Percentiles rank a stretch among this genome's conserved stretches.
Evolutionary conservation across 495 filamentous ascomycete genomes (phyloP).

Genomic region (Aspergillus haitiensis): DNA sequence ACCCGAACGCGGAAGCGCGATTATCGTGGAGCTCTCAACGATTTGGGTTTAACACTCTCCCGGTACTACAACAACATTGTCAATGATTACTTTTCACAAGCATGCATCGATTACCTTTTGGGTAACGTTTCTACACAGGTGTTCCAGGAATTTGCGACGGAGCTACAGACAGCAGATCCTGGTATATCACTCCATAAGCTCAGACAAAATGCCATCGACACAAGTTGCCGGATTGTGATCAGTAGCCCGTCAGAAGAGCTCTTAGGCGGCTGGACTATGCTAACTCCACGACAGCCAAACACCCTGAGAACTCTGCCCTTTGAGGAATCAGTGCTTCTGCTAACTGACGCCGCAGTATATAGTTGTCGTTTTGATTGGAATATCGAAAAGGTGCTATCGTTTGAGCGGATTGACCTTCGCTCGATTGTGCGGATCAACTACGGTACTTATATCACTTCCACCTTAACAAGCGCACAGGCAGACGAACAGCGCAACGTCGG

Average conservation of each 20-base stretch:
- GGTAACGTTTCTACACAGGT: slow-evolving; percentile 80
- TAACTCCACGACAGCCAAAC: slow-evolving; percentile 65
- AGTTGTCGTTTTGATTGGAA: slow-evolving; percentile 89
- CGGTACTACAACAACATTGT: slow-evolving; percentile 74
- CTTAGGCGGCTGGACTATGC: slow-evolving; percentile 78
- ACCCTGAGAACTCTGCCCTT: slow-evolving; percentile 67
- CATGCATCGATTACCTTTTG: slow-evolving; percentile 89
- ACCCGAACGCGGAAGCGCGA: slow-evolving; percentile 88
- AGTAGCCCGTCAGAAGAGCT: slow-evolving; percentile 81
- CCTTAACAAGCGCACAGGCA: slow-evolving; percentile 67
- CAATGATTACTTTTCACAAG: slow-evolving; percentile 94
- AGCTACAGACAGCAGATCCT: slow-evolving; percentile 84
- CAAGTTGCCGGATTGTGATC: slow-evolving; percentile 77
- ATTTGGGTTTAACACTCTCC: slow-evolving; percentile 83
- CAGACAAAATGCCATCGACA: slow-evolving; percentile 85
- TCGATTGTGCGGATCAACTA: slow-evolving; percentile 68
- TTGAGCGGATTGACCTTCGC: slow-evolving; percentile 79
- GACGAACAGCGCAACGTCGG: slow-evolving; percentile 82
- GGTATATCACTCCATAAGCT: slow-evolving; percentile 80
- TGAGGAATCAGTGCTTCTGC: slow-evolving; percentile 79
- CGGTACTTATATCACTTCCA: slow-evolving; percentile 88
- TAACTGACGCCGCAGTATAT: slow-evolving; percentile 84
- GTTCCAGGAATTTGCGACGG: slow-evolving; percentile 87
- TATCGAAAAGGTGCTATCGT: slow-evolving; percentile 85
- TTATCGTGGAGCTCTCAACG: slow-evolving; percentile 88